Percentiles rank a stretch among this genome's conserved stretches.
Evolutionary conservation across 139 green algal species (phyloP).

Genomic region (Closterium sp.): DNA sequence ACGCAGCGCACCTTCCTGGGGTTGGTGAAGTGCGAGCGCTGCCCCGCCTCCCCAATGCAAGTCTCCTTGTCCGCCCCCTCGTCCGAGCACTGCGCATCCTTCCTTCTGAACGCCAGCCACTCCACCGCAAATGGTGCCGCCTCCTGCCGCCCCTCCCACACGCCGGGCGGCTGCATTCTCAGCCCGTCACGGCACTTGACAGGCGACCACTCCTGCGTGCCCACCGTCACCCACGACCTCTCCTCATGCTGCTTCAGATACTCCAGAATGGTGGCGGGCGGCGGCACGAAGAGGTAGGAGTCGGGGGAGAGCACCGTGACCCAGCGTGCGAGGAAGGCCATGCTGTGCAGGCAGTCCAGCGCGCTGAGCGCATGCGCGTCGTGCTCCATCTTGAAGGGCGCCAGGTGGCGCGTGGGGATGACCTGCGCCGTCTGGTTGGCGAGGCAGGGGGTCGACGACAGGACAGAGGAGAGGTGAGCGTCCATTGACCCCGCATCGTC

Average conservation of each 20-base stretch:
- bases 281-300: background rate
- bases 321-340: background rate
- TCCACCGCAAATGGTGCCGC: background rate
- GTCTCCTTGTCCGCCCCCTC: background rate
- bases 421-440: background rate
- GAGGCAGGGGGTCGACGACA: background rate
- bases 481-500: background rate
- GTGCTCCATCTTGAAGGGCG: background rate
- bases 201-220: background rate
- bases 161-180: background rate
- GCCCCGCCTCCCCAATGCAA: background rate
- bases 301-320: background rate
- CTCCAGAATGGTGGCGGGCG: background rate
- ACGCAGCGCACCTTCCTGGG: background rate
- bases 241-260: background rate
- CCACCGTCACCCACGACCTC: background rate
- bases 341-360: background rate
- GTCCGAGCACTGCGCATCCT: background rate
- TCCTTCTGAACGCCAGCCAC: background rate
- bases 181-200: background rate
- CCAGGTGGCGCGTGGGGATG: background rate
- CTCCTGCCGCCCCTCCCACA: background rate
- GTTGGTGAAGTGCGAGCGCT: background rate
- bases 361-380: background rate
- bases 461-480: background rate